Conservation (phyloP, 164 flowering plant genomes). For the Dillenia suffruticosa region DNA sequence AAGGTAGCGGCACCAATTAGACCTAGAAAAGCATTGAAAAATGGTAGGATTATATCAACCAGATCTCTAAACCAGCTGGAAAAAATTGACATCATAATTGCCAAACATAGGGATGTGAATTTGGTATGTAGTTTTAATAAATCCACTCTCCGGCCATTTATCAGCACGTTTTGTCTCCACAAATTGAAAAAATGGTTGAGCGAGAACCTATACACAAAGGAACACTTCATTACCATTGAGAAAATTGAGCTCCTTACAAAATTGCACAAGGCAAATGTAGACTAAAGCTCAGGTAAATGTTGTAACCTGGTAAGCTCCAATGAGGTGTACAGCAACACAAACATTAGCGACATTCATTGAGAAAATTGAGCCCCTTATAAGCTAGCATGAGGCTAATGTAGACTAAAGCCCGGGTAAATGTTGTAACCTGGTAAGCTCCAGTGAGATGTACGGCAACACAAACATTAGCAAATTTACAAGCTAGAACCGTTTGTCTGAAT, state of each 20-base stretch:
- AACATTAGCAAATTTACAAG: constrained; percentile 18
- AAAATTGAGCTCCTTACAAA: background rate
- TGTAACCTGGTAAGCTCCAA: constrained; percentile 18
- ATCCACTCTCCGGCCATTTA: constrained; percentile 9
- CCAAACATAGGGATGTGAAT: background rate
- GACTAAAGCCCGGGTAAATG: too few relatives aligned
- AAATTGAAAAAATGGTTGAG: constrained; percentile 11
- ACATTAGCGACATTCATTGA: constrained; percentile 29
- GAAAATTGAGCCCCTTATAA: too few relatives aligned
- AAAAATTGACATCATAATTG: background rate
- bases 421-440: constrained; percentile 25
- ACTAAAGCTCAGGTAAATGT: too few relatives aligned
- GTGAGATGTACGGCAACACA: constrained; percentile 24
- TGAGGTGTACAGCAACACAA: constrained; percentile 34
- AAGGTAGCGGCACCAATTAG: constrained; percentile 1
- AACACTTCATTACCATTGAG: too few relatives aligned
- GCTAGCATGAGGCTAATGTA: too few relatives aligned
- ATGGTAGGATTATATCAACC: constrained; percentile 4
- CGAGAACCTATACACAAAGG: constrained; percentile 5
- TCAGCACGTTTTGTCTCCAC: constrained; percentile 5
- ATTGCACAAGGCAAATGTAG: background rate
- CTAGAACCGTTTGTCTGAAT: constrained; percentile 49
- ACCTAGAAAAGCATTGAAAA: constrained; percentile 7
- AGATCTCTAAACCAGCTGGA: constrained; percentile 11
- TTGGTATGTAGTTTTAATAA: background rate